phyloP scores from a whole-genome alignment of 306 rosid genomes.

The Urtica urens region DNA sequence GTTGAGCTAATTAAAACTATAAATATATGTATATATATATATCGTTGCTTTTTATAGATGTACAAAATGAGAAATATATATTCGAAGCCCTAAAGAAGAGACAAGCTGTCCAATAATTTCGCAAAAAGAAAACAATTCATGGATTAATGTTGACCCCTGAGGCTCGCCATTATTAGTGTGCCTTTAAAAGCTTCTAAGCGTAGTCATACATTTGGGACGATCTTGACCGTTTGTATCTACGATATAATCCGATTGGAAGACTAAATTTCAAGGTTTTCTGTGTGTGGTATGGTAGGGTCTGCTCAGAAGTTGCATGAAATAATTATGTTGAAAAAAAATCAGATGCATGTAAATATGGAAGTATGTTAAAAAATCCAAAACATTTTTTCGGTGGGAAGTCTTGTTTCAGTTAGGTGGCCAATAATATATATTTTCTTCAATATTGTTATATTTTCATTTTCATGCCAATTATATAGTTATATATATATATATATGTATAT shows the following conservation, averaged over 20 bases:
- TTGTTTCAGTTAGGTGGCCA: slow-evolving; percentile 7
- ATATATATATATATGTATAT: too few relatives aligned
- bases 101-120: slow-evolving; percentile 10
- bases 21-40: too few relatives aligned
- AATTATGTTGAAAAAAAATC: too few relatives aligned
- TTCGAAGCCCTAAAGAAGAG: not conserved
- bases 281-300: too few relatives aligned
- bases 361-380: not conserved
- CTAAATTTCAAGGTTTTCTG: not conserved
- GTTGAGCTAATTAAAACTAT: too few relatives aligned
- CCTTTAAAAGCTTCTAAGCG: not conserved
- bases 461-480: too few relatives aligned
- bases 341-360: too few relatives aligned
- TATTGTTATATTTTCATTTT: not conserved
- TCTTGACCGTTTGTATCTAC: not conserved
- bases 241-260: not conserved
- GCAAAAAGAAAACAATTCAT: slow-evolving; percentile 2
- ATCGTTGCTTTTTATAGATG: too few relatives aligned
- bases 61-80: not conserved
- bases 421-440: not conserved
- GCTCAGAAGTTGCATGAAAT: too few relatives aligned
- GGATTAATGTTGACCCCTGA: not conserved
- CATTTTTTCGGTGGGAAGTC: not conserved
- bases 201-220: not conserved
- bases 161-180: not conserved